Conservation (phyloP, 805 yeast species). For the Teunomyces kruisii region DNA sequence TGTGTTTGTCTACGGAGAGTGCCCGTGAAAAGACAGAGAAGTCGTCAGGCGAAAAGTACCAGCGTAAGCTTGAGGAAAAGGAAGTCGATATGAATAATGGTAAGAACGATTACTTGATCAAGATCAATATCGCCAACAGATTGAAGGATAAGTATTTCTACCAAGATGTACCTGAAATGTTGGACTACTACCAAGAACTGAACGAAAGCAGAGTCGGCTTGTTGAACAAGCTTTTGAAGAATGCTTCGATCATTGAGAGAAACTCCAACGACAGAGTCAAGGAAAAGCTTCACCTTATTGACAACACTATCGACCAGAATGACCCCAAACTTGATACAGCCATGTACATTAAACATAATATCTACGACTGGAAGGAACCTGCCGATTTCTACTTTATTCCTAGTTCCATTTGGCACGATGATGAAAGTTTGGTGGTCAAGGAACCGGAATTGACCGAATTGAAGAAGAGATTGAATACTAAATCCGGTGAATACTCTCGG, state of each 20-base stretch:
- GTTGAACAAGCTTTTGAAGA: constrained; percentile 65
- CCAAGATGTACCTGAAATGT: constrained; percentile 88
- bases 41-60: constrained; percentile 47
- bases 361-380: constrained; percentile 78
- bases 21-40: constrained; percentile 75
- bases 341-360: constrained; percentile 91
- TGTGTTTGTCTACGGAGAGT: constrained; percentile 77
- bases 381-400: constrained; percentile 82
- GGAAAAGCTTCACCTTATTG: constrained; percentile 51
- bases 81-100: constrained; percentile 80
- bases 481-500: constrained; percentile 37
- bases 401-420: constrained; percentile 96
- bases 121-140: constrained; percentile 82
- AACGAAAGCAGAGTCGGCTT: constrained; percentile 76
- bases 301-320: constrained; percentile 64
- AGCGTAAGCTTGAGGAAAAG: constrained; percentile 56
- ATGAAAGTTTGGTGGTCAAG: constrained; percentile 66
- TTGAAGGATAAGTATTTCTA: constrained; percentile 89
- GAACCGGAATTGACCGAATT: constrained; percentile 59
- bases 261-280: constrained; percentile 45
- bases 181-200: constrained; percentile 81
- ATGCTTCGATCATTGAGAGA: constrained; percentile 61
- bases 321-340: constrained; percentile 73
- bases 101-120: constrained; percentile 81
- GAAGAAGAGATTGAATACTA: constrained; percentile 48